Base-by-base conservation (phyloP, 2,329 filamentous ascomycete species). In the Aureobasidium mangrovei region DNA sequence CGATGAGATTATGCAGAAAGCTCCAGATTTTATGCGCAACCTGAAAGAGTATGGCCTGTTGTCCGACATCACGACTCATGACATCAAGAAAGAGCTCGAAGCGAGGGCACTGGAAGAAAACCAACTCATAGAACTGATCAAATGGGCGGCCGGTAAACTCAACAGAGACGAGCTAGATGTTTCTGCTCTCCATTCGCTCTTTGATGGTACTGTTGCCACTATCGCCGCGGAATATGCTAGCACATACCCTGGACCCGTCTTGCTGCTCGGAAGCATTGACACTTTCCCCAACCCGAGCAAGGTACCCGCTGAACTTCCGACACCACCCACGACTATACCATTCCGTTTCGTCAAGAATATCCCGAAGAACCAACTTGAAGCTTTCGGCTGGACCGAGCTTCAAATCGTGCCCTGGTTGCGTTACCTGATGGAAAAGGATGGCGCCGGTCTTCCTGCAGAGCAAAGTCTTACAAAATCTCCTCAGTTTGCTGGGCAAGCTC, bases 321-420 rank as follows among this genome's bases (percentile, higher is more conserved):
- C 94, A 31, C 91, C 91, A 2, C 81, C 84, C 2, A 83, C 83
- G 2, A 94, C 91, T 0, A 84, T 97, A 53, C 89, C 93, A 0
- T 89, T 90, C 65, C 77, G 82, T n/a, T 86, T 91, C 60, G 94
- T 90, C 0, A 86, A 82, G 61, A 74, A 76, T 27, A 79, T 90
- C n/a, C 76, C 75, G 4, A 74, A 77, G 27, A 72, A 75, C 12
- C 84, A 95, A 62, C 70, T 98, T 35, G 82, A 88, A 59, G 83
- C 86, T 12, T 77, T 98, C 7, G 88, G 89, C 0, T 98, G 93
- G 91, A 79, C 84, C 54, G 83, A 91, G 57, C 72, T 98, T 5
- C 88, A 91, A 35, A 80, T 95, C 60, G 81, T 91, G 3, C 83
- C 86, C 27, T 98, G 94, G 93, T 70, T 96, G 27, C 76, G 82